A percentile compares a stretch with the other conserved stretches of the same genome.
These are phyloP conservation scores for Cercospora zeae-maydis DNA, from an alignment of 2,329 filamentous ascomycete species.

Conservation along the genomic window DNA sequence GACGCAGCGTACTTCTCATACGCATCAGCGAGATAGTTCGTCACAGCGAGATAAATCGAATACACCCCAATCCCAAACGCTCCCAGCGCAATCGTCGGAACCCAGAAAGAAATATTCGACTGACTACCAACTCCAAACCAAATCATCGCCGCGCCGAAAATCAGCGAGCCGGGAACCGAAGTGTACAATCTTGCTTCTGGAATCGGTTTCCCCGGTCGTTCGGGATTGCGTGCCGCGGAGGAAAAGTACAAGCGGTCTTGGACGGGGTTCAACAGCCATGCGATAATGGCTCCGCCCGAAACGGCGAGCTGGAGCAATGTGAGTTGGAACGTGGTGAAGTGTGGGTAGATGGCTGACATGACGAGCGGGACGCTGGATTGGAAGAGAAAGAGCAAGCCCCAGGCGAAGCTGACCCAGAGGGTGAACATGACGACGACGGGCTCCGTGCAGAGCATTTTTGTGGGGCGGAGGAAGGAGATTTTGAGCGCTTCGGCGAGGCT, in stretches of 20 bases:
- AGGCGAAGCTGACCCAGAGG: constrained; percentile 43
- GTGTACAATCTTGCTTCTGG: constrained; percentile 45
- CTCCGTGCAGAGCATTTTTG: constrained; percentile 29
- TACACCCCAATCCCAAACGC: constrained; percentile 53
- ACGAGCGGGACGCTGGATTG: constrained; percentile 44
- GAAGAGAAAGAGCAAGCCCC: constrained; percentile 45
- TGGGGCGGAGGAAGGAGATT: constrained; percentile 31
- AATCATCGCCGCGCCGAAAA: constrained; percentile 46
- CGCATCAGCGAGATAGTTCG: constrained; percentile 48
- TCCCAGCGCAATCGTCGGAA: constrained; percentile 47
- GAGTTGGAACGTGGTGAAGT: constrained; percentile 38
- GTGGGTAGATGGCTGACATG: constrained; percentile 36
- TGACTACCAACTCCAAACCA: constrained; percentile 51
- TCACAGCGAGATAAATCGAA: constrained; percentile 49
- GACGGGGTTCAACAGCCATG: constrained; percentile 36
- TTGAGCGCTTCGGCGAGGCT: constrained; percentile 24
- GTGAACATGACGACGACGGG: constrained; percentile 36
- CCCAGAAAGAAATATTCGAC: constrained; percentile 36
- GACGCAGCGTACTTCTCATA: constrained; percentile 49
- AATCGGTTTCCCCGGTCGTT: constrained; percentile 29
- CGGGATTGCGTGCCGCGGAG: constrained; percentile 32
- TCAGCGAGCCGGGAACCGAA: constrained; percentile 42
- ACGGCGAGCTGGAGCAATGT: constrained; percentile 43
- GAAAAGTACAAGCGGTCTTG: constrained; percentile 42
- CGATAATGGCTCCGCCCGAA: constrained; percentile 42